A percentile compares a stretch with the other conserved stretches of the same genome.
These are phyloP conservation scores for Steccherinum ochraceum DNA, from an alignment of 768 basidiomycete species.

Conservation along the genomic window DNA sequence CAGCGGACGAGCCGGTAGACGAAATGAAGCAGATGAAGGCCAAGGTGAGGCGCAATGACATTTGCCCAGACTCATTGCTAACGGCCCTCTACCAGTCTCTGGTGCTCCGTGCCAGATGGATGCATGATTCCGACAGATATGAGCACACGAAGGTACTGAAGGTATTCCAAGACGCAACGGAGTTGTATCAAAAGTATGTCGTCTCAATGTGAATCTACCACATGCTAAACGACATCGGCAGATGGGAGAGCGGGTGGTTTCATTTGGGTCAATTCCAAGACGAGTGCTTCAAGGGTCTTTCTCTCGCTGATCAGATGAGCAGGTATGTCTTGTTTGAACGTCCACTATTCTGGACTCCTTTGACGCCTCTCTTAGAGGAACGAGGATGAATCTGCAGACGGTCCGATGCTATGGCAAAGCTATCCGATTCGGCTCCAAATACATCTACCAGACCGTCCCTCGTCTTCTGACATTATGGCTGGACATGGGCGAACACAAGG, in stretches of 20 bases:
- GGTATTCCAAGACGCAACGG: conserved; percentile 47
- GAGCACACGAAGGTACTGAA: conserved; percentile 56
- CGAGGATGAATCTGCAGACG: conserved; percentile 61
- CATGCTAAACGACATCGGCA: conserved; percentile 19
- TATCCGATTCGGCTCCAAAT: conserved; percentile 83
- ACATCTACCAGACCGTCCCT: conserved; percentile 92
- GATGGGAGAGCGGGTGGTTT: conserved; percentile 83
- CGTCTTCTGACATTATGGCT: conserved; percentile 93
- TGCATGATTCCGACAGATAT: conserved; percentile 83
- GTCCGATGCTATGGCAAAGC: conserved; percentile 64
- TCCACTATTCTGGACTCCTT: background rate
- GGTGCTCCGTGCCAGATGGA: conserved; percentile 84
- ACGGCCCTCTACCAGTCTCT: conserved; percentile 45
- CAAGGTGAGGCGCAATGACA: conserved; percentile 45
- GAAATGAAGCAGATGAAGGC: conserved; percentile 43
- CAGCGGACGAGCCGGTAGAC: conserved; percentile 42
- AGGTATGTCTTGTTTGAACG: conserved; percentile 24
- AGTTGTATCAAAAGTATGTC: conserved; percentile 42
- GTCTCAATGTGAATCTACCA: background rate
- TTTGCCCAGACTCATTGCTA: background rate
- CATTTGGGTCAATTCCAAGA: conserved; percentile 89
- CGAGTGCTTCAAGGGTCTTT: conserved; percentile 55
- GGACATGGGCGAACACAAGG: conserved; percentile 68
- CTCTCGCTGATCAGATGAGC: conserved; percentile 33
- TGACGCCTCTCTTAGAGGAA: conserved; percentile 34